Evolutionary conservation across 352 stramenopile species (phyloP).

Genomic region (Saprolegnia parasitica): DNA sequence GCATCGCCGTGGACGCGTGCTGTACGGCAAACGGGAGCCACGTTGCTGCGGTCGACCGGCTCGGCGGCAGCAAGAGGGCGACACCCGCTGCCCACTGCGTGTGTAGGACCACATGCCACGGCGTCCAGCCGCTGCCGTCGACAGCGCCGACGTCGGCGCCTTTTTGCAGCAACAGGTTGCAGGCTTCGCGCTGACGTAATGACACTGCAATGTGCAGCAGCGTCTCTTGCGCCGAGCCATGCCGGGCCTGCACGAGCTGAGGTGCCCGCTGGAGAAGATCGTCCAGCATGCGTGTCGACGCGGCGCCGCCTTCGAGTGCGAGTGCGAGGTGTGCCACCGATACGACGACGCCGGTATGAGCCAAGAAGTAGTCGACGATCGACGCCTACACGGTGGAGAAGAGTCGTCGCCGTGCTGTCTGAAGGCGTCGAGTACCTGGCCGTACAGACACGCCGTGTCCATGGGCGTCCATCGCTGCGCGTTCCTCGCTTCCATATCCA

Average conservation of each 20-base stretch:
- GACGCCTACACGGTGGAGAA: too few species aligned
- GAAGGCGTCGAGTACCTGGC: too few species aligned
- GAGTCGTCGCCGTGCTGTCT: too few species aligned
- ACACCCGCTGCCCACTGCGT: slow-evolving; percentile 7
- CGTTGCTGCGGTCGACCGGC: not conserved
- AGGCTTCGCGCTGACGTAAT: not conserved
- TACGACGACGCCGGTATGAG: not conserved
- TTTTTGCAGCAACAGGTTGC: not conserved
- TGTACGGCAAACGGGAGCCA: not conserved
- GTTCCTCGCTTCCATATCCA: not conserved
- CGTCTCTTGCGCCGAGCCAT: not conserved
- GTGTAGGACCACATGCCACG: not conserved
- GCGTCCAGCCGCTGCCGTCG: slow-evolving; percentile 4
- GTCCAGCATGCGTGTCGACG: not conserved
- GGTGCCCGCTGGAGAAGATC: not conserved
- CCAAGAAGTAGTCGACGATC: too few species aligned
- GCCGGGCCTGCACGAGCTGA: not conserved
- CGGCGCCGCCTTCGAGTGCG: not conserved
- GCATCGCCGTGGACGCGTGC: not conserved
- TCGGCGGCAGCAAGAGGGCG: not conserved
- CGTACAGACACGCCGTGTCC: slow-evolving; percentile 8
- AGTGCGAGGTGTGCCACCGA: not conserved
- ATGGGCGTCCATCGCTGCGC: slow-evolving; percentile 12
- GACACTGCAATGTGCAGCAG: slow-evolving; percentile 13
- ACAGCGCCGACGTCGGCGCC: not conserved